Percentiles rank a stretch among this genome's conserved stretches.
Conservation (phyloP, 1,284 basidiomycete species). For the Trichosporon ovoides region DNA sequence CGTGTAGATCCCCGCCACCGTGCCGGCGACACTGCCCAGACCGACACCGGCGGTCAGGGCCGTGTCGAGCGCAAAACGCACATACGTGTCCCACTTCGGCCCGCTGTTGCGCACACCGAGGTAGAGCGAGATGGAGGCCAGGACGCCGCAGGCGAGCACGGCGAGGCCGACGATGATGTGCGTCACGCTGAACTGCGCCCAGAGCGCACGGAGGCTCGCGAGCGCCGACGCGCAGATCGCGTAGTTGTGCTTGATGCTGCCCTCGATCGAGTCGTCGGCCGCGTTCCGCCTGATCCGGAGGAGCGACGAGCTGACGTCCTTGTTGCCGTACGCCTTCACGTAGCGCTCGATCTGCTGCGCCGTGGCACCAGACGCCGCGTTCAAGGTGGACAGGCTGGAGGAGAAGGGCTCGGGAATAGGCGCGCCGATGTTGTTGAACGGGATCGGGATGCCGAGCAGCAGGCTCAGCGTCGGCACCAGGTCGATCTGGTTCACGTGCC, state of each 20-base stretch:
- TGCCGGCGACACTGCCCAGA: constrained; percentile 32
- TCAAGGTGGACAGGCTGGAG: constrained; percentile 49
- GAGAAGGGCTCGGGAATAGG: constrained; percentile 85
- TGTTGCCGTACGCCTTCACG: constrained; percentile 68
- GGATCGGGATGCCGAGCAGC: constrained; percentile 87
- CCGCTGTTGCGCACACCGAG: constrained; percentile 40
- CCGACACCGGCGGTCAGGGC: constrained; percentile 24
- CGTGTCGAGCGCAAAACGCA: constrained; percentile 39
- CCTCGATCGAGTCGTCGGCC: constrained; percentile 11
- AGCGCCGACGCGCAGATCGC: constrained; percentile 63
- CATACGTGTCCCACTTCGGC: constrained; percentile 42
- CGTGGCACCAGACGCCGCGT: constrained; percentile 66
- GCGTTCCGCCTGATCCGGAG: neutral
- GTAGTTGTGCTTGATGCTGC: constrained; percentile 27
- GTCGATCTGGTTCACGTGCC: constrained; percentile 87
- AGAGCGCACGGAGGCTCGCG: constrained; percentile 69
- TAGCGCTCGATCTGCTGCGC: constrained; percentile 72
- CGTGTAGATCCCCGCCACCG: constrained; percentile 32
- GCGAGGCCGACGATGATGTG: constrained; percentile 64
- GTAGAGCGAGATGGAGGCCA: constrained; percentile 45
- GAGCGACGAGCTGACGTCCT: constrained; percentile 58
- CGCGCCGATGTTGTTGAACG: constrained; percentile 89
- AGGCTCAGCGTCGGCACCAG: constrained; percentile 83
- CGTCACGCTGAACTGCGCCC: constrained; percentile 86
- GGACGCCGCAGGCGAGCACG: constrained; percentile 47